phyloP scores from a whole-genome alignment of 208 protist species.

The Entamoeba invadens region DNA sequence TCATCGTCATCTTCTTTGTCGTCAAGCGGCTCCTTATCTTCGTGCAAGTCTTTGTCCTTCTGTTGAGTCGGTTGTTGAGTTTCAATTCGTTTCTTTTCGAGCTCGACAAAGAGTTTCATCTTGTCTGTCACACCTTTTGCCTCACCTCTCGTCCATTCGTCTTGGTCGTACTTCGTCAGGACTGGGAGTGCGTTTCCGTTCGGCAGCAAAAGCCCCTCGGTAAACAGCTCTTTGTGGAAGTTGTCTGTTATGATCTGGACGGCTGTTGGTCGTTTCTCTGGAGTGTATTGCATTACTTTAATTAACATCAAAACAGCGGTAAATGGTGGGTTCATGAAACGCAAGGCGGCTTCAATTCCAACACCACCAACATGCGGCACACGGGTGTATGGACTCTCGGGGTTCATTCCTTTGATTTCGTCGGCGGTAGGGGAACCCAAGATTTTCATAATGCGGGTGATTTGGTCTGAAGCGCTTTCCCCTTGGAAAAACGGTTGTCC shows the following conservation, averaged over 20 bases:
- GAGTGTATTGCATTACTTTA: constrained; percentile 12
- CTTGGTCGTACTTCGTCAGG: not conserved
- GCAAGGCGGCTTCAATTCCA: constrained; percentile 61
- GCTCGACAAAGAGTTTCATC: not conserved
- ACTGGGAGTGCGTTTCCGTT: not conserved
- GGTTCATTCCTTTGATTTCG: constrained; percentile 71
- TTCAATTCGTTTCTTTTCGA: not conserved
- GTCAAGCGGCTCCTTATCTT: too few relatives aligned
- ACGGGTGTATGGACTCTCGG: constrained; percentile 54
- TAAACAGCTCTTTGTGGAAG: constrained; percentile 18
- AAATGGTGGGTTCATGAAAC: not conserved
- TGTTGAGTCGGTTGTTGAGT: too few relatives aligned
- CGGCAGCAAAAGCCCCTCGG: not conserved
- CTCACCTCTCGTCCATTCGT: not conserved
- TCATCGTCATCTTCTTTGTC: not conserved
- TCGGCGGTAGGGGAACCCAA: constrained; percentile 40
- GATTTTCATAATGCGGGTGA: constrained; percentile 38
- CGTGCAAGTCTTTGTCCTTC: too few relatives aligned
- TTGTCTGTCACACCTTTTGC: not conserved
- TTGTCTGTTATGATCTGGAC: not conserved
- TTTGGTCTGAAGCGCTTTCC: constrained; percentile 30
- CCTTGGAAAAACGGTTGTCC: constrained; percentile 37
- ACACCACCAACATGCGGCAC: not conserved
- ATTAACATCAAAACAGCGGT: constrained; percentile 8
- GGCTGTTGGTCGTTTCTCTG: not conserved